Conservation (phyloP, 805 yeast genomes). For the Wickerhamiella allomyrinae region DNA sequence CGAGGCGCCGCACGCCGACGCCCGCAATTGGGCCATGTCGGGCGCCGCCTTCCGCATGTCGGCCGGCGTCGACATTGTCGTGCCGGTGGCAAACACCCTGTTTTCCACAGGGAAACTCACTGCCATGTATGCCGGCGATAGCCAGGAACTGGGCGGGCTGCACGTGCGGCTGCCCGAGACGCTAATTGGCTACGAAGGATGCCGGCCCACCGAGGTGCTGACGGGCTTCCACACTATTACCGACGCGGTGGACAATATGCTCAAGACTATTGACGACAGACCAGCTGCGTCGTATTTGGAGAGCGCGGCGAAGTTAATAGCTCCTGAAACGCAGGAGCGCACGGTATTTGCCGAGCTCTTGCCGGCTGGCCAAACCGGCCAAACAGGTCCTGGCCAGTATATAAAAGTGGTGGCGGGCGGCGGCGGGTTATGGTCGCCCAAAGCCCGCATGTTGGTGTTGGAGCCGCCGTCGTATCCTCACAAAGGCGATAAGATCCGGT, state of each 20-base stretch:
- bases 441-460: constrained; percentile 49
- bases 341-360: constrained; percentile 17
- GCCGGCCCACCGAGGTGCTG: constrained; percentile 12
- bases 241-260: constrained; percentile 39
- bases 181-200: constrained; percentile 2
- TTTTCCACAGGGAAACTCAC: constrained; percentile 19
- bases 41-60: constrained; percentile 11
- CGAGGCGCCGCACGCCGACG: neutral
- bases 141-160: constrained; percentile 8
- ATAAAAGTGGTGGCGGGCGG: constrained; percentile 58
- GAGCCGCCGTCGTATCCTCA: constrained; percentile 39
- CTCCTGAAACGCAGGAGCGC: constrained; percentile 10
- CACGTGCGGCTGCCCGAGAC: constrained; percentile 11
- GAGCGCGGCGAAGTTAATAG: constrained; percentile 12
- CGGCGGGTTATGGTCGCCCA: constrained; percentile 65
- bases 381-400: constrained; percentile 19
- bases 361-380: constrained; percentile 13
- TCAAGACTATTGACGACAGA: constrained; percentile 38
- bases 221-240: constrained; percentile 30
- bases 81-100: constrained; percentile 24
- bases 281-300: constrained; percentile 49
- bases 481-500: constrained; percentile 35
- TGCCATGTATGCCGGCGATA: constrained; percentile 10
- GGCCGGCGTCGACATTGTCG: constrained; percentile 12
- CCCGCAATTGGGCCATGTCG: constrained; percentile 11